These are phyloP conservation scores for Zizania latifolia DNA, from an alignment of 176 grass and related monocot species.

Conservation along the genomic window DNA sequence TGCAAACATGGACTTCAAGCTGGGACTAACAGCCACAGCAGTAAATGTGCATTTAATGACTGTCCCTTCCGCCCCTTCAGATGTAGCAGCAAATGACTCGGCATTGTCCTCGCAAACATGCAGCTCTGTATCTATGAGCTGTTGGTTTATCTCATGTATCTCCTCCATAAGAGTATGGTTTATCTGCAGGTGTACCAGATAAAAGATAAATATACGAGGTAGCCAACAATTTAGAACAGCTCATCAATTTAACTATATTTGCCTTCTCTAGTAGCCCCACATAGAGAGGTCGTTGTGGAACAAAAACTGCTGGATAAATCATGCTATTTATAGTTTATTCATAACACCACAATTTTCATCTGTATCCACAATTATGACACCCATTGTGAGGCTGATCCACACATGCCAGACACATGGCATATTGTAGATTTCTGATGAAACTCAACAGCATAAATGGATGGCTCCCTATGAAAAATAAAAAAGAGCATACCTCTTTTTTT, in stretches of 20 bases:
- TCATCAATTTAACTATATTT: too few relatives aligned
- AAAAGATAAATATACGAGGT: constrained; percentile 5
- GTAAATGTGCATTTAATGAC: constrained; percentile 91
- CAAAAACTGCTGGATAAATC: neutral
- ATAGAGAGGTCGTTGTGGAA: neutral
- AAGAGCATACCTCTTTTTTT: constrained; percentile 78
- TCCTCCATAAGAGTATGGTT: constrained; percentile 75
- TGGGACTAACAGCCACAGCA: constrained; percentile 80
- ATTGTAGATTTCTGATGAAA: too few relatives aligned
- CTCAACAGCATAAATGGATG: neutral
- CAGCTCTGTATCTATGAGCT: constrained; percentile 85
- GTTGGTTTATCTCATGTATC: constrained; percentile 81
- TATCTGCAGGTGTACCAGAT: constrained; percentile 47
- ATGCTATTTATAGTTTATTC: neutral
- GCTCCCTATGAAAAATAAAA: constrained; percentile 1
- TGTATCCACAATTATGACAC: neutral
- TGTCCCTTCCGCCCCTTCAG: constrained; percentile 59
- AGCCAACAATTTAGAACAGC: too few relatives aligned
- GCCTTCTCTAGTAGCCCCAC: neutral
- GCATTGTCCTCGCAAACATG: constrained; percentile 62
- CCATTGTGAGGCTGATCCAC: neutral
- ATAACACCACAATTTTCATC: neutral
- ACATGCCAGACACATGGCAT: too few relatives aligned
- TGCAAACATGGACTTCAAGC: constrained; percentile 79
- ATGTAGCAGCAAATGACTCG: constrained; percentile 49